These are phyloP conservation scores for Torulaspora quercuum DNA, from an alignment of 805 yeast genomes.

Conservation along the genomic window DNA sequence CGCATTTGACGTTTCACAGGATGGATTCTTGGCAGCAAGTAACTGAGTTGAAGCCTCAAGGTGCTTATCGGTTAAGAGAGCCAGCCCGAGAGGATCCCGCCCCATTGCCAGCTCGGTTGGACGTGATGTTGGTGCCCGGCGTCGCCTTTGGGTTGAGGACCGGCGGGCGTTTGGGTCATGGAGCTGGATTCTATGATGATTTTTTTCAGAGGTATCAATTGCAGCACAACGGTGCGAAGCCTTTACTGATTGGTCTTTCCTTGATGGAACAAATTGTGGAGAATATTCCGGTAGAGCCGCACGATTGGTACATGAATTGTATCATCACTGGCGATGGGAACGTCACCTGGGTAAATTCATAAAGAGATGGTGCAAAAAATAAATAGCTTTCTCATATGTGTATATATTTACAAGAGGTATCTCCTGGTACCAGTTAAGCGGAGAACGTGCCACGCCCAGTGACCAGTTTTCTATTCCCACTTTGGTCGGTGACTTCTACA, in stretches of 20 bases:
- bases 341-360: slow-evolving; percentile 37
- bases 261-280: slow-evolving; percentile 31
- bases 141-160: slow-evolving; percentile 54
- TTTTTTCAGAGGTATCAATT: slow-evolving; percentile 49
- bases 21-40: slow-evolving; percentile 46
- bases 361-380: no score
- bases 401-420: slow-evolving; percentile 5
- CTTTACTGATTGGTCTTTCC: slow-evolving; percentile 33
- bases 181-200: slow-evolving; percentile 90
- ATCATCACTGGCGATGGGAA: slow-evolving; percentile 32
- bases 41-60: slow-evolving; percentile 53
- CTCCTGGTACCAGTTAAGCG: background rate
- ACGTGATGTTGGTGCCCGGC: slow-evolving; percentile 78
- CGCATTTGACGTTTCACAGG: slow-evolving; percentile 55
- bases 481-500: slow-evolving; percentile 53
- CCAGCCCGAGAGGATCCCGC: slow-evolving; percentile 44
- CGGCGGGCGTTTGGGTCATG: slow-evolving; percentile 75
- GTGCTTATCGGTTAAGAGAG: slow-evolving; percentile 64
- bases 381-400: no score
- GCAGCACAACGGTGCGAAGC: slow-evolving; percentile 21
- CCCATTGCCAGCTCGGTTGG: slow-evolving; percentile 44
- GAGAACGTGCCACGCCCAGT: slow-evolving; percentile 49
- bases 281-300: slow-evolving; percentile 28
- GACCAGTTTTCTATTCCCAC: slow-evolving; percentile 50
- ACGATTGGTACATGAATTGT: slow-evolving; percentile 34